phyloP scores from a whole-genome alignment of 805 yeast genomes.

The Maudiozyma saulgeensis region DNA sequence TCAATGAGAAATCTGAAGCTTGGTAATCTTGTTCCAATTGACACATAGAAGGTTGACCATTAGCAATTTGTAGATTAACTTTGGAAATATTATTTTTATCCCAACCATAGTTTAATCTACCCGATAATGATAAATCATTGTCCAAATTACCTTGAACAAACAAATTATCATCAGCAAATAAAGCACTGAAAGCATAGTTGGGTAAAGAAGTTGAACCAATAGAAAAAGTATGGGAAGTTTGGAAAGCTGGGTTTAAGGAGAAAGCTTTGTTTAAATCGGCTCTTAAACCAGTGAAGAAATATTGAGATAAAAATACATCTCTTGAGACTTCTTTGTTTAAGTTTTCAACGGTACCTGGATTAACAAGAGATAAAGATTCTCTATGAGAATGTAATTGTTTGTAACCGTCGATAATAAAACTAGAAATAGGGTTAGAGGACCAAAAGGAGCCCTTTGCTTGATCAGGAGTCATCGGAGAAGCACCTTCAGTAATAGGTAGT shows the following conservation, averaged over 20 bases:
- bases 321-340: slow-evolving; percentile 86
- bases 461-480: slow-evolving; percentile 44
- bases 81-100: slow-evolving; percentile 66
- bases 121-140: slow-evolving; percentile 73
- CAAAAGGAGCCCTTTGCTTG: slow-evolving; percentile 46
- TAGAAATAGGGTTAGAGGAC: slow-evolving; percentile 76
- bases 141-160: slow-evolving; percentile 90
- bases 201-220: slow-evolving; percentile 81
- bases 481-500: slow-evolving; percentile 51
- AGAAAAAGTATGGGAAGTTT: slow-evolving; percentile 87
- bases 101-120: slow-evolving; percentile 91
- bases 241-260: slow-evolving; percentile 87
- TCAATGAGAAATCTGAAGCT: slow-evolving; percentile 79
- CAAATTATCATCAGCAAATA: slow-evolving; percentile 76
- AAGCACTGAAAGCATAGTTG: slow-evolving; percentile 82
- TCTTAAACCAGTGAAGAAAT: slow-evolving; percentile 88
- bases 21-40: slow-evolving; percentile 95
- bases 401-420: slow-evolving; percentile 69
- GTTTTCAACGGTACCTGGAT: slow-evolving; percentile 94
- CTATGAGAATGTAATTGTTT: slow-evolving; percentile 67
- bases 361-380: slow-evolving; percentile 66
- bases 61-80: slow-evolving; percentile 78
- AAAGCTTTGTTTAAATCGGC: slow-evolving; percentile 94
- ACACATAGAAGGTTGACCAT: slow-evolving; percentile 84
- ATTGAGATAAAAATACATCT: slow-evolving; percentile 84